Conservation (phyloP, 192 early-diverging fungal species). For the Backusella sp. region DNA sequence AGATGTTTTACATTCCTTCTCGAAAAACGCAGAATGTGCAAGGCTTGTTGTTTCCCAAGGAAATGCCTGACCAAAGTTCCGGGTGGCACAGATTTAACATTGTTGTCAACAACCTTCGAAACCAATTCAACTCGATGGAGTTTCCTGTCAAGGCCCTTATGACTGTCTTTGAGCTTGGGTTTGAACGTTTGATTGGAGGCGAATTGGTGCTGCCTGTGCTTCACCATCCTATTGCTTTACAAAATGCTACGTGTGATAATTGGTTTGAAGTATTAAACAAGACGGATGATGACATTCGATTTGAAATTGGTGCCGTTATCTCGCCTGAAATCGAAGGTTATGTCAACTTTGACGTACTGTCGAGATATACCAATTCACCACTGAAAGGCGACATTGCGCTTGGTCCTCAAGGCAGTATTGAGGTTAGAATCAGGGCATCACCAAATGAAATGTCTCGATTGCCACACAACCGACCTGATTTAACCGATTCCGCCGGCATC, state of each 20-base stretch:
- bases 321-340: constrained; percentile 58
- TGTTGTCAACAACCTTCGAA: constrained; percentile 62
- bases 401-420: constrained; percentile 62
- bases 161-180: constrained; percentile 70
- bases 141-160: constrained; percentile 54
- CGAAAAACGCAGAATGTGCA: constrained; percentile 51
- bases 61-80: constrained; percentile 46
- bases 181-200: constrained; percentile 67
- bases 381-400: constrained; percentile 66
- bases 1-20: constrained; percentile 33
- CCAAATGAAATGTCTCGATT: constrained; percentile 62
- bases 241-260: constrained; percentile 66
- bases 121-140: constrained; percentile 57
- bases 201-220: constrained; percentile 70
- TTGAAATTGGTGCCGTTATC: constrained; percentile 71
- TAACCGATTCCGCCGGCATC: constrained; percentile 62
- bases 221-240: constrained; percentile 58
- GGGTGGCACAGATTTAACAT: constrained; percentile 54
- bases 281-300: constrained; percentile 73
- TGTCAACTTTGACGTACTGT: constrained; percentile 71
- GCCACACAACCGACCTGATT: constrained; percentile 49
- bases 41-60: constrained; percentile 61
- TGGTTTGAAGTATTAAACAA: constrained; percentile 83
- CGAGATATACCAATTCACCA: constrained; percentile 80
- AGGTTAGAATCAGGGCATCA: constrained; percentile 65